Evolutionary conservation across 108 stramenopile genomes (phyloP).

Genomic region (Epithemia pelagica): DNA sequence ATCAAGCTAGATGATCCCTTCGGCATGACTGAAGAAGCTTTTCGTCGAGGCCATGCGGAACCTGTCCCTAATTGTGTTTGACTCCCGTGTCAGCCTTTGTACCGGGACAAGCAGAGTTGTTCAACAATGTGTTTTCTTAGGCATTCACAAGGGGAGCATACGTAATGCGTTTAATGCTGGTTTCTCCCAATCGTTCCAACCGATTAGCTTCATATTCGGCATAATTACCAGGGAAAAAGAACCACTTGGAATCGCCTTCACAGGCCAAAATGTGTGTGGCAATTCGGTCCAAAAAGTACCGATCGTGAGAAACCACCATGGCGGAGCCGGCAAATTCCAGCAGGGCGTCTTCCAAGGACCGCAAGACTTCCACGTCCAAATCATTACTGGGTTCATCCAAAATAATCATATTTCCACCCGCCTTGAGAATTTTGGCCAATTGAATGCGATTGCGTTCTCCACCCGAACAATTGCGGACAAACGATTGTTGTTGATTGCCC

Average conservation of each 20-base stretch:
- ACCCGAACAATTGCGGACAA: slow-evolving; percentile 77
- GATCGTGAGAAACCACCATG: slow-evolving; percentile 91
- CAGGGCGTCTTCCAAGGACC: slow-evolving; percentile 88
- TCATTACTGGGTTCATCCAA: slow-evolving; percentile 96
- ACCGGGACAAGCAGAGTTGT: too few species aligned
- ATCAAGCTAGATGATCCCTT: too few species aligned
- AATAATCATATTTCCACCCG: slow-evolving; percentile 71
- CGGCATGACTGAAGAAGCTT: too few species aligned
- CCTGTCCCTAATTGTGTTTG: too few species aligned
- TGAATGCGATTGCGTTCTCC: slow-evolving; percentile 93
- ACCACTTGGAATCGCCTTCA: slow-evolving; percentile 86
- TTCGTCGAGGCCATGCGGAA: too few species aligned
- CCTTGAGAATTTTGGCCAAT: slow-evolving; percentile 83
- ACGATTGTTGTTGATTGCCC: slow-evolving; percentile 76
- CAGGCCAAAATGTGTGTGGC: slow-evolving; percentile 93
- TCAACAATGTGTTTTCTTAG: slow-evolving; percentile 24
- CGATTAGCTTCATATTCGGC: slow-evolving; percentile 79
- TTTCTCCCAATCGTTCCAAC: slow-evolving; percentile 67
- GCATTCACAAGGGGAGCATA: slow-evolving; percentile 81
- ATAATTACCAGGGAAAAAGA: slow-evolving; percentile 85
- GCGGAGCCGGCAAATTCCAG: slow-evolving; percentile 91
- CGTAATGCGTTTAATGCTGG: slow-evolving; percentile 72
- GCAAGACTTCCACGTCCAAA: slow-evolving; percentile 77
- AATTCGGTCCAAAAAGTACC: slow-evolving; percentile 92
- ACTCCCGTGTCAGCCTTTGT: too few species aligned